A percentile compares a stretch with the other conserved stretches of the same genome.
Conservation (phyloP, 768 basidiomycete species). For the Lactarius quietus region DNA sequence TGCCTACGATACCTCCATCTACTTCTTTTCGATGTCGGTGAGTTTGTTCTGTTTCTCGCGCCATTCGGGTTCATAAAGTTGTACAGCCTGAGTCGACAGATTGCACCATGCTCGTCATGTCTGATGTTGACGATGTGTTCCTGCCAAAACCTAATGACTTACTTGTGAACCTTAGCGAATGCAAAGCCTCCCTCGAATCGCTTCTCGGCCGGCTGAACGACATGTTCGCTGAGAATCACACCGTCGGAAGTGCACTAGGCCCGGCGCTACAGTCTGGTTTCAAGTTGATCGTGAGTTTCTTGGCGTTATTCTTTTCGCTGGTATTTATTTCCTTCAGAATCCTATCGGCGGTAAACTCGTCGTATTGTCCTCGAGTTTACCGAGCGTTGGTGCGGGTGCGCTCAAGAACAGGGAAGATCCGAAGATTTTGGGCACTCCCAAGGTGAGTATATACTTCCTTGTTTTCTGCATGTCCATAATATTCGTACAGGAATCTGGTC, state of each 20-base stretch:
- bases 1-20: conserved; percentile 86
- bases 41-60: conserved; percentile 31
- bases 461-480: not conserved
- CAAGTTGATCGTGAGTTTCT: conserved; percentile 74
- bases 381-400: conserved; percentile 83
- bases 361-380: conserved; percentile 80
- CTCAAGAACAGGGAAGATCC: conserved; percentile 97
- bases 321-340: conserved; percentile 43
- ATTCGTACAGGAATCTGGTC: conserved; percentile 70
- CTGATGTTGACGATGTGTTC: conserved; percentile 96
- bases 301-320: not conserved
- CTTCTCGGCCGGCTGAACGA: conserved; percentile 83
- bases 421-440: conserved; percentile 91
- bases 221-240: conserved; percentile 97
- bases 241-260: conserved; percentile 90
- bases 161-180: conserved; percentile 91
- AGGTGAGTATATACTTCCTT: conserved; percentile 45
- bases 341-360: conserved; percentile 95
- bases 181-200: conserved; percentile 71
- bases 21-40: conserved; percentile 94
- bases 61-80: not conserved
- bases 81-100: conserved; percentile 65
- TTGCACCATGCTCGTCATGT: conserved; percentile 93
- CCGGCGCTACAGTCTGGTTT: conserved; percentile 94
- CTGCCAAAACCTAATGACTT: conserved; percentile 94